Conservation (phyloP, 441 rosid genomes). For the Corymbia citriodora region DNA sequence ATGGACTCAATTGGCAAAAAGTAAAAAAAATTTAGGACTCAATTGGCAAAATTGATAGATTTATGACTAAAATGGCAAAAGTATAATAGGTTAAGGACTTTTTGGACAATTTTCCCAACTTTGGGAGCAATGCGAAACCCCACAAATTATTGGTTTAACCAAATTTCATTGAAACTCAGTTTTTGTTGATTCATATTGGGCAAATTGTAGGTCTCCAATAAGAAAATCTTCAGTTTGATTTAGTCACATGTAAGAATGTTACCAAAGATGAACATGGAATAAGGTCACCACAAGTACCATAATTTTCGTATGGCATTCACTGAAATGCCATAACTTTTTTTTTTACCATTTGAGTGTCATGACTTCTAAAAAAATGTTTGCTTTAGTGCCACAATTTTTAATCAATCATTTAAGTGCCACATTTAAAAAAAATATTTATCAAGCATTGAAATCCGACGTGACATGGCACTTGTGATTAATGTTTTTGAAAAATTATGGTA, state of each 20-base stretch:
- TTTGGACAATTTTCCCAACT: too few species aligned
- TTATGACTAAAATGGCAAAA: too few species aligned
- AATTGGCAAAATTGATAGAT: too few species aligned
- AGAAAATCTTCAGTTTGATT: not conserved
- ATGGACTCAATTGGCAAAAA: too few species aligned
- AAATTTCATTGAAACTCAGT: not conserved
- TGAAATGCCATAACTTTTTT: too few species aligned
- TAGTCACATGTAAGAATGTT: not conserved
- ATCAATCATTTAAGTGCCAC: not conserved
- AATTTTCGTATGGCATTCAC: not conserved
- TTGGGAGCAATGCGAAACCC: not conserved
- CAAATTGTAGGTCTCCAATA: not conserved
- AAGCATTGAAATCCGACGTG: rapidly evolving
- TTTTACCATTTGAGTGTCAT: not conserved
- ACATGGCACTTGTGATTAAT: not conserved
- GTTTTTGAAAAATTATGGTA: not conserved
- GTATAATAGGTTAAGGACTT: too few species aligned
- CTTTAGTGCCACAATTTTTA: too few species aligned
- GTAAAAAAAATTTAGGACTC: too few species aligned
- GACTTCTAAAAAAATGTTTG: too few species aligned
- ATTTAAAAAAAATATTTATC: too few species aligned
- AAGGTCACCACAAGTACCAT: not conserved
- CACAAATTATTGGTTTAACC: not conserved
- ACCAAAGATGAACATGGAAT: not conserved
- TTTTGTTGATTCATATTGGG: too few species aligned